These are phyloP conservation scores for Evernia prunastri DNA, from an alignment of 495 filamentous ascomycete genomes.

Conservation along the genomic window DNA sequence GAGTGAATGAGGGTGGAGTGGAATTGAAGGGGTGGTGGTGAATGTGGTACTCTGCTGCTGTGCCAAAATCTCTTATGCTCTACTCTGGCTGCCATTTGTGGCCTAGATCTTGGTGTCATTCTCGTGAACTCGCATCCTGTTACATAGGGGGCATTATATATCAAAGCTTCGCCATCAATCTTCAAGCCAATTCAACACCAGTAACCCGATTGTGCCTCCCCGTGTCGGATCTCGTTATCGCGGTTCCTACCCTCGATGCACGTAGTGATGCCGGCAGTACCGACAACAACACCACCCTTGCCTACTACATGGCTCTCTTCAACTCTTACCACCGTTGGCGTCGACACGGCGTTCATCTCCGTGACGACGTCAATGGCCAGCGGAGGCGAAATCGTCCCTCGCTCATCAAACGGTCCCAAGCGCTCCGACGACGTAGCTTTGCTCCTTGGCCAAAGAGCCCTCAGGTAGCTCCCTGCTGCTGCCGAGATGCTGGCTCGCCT, in stretches of 20 bases:
- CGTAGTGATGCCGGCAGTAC: slow-evolving; percentile 4
- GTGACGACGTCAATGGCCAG: slow-evolving; percentile 10
- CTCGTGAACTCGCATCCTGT: neutral
- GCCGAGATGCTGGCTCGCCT: slow-evolving; percentile 6
- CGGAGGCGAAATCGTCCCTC: neutral
- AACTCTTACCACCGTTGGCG: neutral
- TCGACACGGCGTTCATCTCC: slow-evolving; percentile 7
- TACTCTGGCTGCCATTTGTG: too few relatives aligned
- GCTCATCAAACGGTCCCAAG: slow-evolving; percentile 7
- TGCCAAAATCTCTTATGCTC: too few relatives aligned
- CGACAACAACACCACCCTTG: slow-evolving; percentile 4
- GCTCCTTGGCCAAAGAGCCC: slow-evolving; percentile 7
- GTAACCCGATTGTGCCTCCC: neutral
- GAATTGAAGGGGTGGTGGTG: too few relatives aligned
- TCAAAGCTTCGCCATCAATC: neutral
- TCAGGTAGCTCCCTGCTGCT: slow-evolving; percentile 5
- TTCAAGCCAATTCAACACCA: slow-evolving; percentile 4
- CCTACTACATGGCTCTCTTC: slow-evolving; percentile 5
- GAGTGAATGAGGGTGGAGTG: too few relatives aligned
- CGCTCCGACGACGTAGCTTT: slow-evolving; percentile 8
- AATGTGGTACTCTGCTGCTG: too few relatives aligned
- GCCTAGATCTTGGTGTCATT: too few relatives aligned
- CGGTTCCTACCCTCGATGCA: slow-evolving; percentile 5
- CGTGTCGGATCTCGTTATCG: slow-evolving; percentile 9
- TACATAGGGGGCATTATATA: neutral